A percentile compares a stretch with the other conserved stretches of the same genome.
Conservation (phyloP, 78 protist species). For the Parvularia atlantis region DNA sequence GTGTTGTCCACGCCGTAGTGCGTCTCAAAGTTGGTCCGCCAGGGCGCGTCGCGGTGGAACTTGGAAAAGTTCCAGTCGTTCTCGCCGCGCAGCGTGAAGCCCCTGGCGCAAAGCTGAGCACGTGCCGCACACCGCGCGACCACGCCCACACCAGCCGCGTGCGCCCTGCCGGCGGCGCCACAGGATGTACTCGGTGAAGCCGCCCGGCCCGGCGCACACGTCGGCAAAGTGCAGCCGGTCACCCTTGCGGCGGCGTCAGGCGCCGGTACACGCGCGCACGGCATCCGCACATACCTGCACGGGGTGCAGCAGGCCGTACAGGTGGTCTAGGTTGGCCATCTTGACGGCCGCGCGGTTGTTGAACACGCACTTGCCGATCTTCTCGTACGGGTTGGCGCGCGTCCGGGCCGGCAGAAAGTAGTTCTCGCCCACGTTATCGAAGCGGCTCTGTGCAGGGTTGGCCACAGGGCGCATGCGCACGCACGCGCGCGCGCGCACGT, state of each 20-base stretch:
- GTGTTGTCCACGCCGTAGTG: conserved; percentile 20
- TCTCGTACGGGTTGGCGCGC: conserved; percentile 36
- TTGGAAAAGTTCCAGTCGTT: conserved; percentile 19
- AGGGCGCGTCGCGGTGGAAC: conserved; percentile 25
- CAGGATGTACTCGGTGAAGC: conserved; percentile 52
- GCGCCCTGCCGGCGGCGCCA: too few species aligned
- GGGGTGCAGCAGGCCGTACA: too few species aligned
- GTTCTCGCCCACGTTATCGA: not conserved
- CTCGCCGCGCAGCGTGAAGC: conserved; percentile 36
- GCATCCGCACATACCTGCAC: too few species aligned
- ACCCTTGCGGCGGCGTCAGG: not conserved
- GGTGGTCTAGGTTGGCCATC: conserved; percentile 60
- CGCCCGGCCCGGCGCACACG: conserved; percentile 72
- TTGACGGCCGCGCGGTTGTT: conserved; percentile 58
- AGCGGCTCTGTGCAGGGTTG: too few species aligned
- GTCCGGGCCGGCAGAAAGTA: conserved; percentile 20
- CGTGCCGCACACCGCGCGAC: too few species aligned
- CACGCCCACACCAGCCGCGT: too few species aligned
- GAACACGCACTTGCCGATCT: conserved; percentile 24
- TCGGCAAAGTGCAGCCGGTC: conserved; percentile 35
- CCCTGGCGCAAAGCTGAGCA: too few species aligned
- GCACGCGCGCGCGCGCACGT: too few species aligned
- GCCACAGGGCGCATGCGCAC: too few species aligned
- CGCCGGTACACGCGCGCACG: not conserved
- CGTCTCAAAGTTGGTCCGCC: conserved; percentile 17